These are phyloP conservation scores for Gyromitra esculenta DNA, from an alignment of 2,329 filamentous ascomycete species.

Conservation along the genomic window DNA sequence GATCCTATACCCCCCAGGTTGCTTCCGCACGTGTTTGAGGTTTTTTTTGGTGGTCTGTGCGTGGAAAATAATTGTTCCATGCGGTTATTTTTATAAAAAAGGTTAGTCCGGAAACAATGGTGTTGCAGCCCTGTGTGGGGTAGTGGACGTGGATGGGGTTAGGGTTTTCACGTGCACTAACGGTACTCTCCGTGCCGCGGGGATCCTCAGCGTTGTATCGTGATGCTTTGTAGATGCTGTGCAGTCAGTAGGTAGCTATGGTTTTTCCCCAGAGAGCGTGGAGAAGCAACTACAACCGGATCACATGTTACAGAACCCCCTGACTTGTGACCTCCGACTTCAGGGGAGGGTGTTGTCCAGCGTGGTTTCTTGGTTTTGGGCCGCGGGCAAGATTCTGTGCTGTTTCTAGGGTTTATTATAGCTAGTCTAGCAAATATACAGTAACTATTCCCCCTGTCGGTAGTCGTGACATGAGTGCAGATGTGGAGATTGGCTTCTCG, in stretches of 20 bases:
- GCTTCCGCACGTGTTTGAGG: slow-evolving; percentile 1
- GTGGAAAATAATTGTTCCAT: slow-evolving; percentile 20
- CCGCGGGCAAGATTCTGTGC: background rate
- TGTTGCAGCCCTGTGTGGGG: slow-evolving; percentile 7
- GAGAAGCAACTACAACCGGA: background rate
- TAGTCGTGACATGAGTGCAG: background rate
- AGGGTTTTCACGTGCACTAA: slow-evolving; percentile 25
- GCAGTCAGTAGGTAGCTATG: background rate
- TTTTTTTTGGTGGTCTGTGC: slow-evolving; percentile 23
- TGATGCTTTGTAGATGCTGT: background rate
- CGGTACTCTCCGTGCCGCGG: slow-evolving; percentile 33
- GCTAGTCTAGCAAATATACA: background rate
- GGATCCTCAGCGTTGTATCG: background rate
- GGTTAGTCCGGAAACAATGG: background rate
- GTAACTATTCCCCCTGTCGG: background rate
- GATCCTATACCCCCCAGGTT: slow-evolving; percentile 7
- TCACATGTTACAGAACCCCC: background rate
- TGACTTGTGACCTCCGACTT: background rate
- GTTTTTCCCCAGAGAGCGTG: background rate
- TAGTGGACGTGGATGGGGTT: slow-evolving; percentile 4
- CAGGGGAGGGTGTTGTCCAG: background rate
- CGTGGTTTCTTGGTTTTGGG: background rate
- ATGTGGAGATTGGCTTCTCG: background rate
- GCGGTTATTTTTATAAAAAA: background rate
- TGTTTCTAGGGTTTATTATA: background rate